A percentile compares a stretch with the other conserved stretches of the same genome.
phyloP scores from a whole-genome alignment of 1,284 basidiomycete genomes.

The Coriolopsis trogii region DNA sequence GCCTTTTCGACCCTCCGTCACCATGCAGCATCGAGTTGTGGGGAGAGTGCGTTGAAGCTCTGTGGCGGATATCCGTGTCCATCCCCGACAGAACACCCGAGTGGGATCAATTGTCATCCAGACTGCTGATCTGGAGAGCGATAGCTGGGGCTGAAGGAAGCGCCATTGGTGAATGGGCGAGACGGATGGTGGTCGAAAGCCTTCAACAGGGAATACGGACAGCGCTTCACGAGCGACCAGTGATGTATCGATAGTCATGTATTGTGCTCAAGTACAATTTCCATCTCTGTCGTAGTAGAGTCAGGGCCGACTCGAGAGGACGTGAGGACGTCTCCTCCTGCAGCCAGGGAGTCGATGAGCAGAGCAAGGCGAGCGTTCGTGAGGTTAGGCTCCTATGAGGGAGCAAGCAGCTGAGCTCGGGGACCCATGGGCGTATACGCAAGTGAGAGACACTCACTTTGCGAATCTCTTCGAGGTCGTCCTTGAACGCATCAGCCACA shows the following conservation, averaged over 20 bases:
- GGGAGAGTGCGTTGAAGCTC: conserved; percentile 54
- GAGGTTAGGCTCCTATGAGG: conserved; percentile 67
- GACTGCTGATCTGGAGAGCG: conserved; percentile 59
- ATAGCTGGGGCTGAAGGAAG: conserved; percentile 41
- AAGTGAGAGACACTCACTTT: conserved; percentile 62
- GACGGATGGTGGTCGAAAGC: conserved; percentile 26
- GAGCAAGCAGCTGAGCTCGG: neutral
- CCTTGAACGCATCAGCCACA: conserved; percentile 76
- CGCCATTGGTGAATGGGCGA: conserved; percentile 29
- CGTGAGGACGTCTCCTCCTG: conserved; percentile 72
- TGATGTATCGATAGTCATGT: conserved; percentile 14
- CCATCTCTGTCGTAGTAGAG: conserved; percentile 51
- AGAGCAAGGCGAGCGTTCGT: conserved; percentile 64
- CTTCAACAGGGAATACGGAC: too few species aligned
- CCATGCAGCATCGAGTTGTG: conserved; percentile 43
- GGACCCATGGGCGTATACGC: neutral
- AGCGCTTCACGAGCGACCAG: neutral
- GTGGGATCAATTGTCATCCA: conserved; percentile 57
- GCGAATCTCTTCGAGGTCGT: conserved; percentile 76
- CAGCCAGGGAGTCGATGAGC: conserved; percentile 77
- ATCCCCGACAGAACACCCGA: conserved; percentile 34
- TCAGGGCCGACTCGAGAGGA: conserved; percentile 37
- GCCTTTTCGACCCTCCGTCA: conserved; percentile 39
- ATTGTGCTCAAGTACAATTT: conserved; percentile 42
- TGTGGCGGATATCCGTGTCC: conserved; percentile 62